Base-by-base conservation (phyloP, 331 rosid species). In the Quercus tomentella region DNA sequence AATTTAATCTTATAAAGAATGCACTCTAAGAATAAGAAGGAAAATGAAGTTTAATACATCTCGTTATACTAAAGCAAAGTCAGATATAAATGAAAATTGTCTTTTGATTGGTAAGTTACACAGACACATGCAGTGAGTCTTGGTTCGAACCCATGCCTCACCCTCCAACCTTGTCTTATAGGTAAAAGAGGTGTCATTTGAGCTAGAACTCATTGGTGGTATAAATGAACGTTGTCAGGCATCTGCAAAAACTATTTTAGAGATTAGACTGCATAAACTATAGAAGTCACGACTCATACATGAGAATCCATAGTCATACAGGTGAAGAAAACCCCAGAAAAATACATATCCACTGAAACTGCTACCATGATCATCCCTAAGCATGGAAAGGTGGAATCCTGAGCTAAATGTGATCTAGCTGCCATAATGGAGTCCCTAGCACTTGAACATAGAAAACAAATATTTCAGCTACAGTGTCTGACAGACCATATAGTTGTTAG, bases 1-100 rank as follows among this genome's bases (percentile, higher is more conserved):
- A 80, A 78, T 82, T 73, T 76, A 78, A 86, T 77, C 80, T 82
- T 80, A 80, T 77, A 83, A 82, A 77, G 76, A 84, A 74, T 56
- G 65, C 68, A 85, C 75, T 80, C 63, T 71, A 70, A 69, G 85
- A 62, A 33, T 31, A 65, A 56, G 84, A 41, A 81, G 86, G 20
- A 31, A 67, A 76, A 84, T 79, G 71, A 77, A 88, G 82, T 82
- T 57, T 75, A 81, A 25, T 77, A 81, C 81, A 84, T 35, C 84
- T 79, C 58, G 74, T 77, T 74, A 45, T 45, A 84, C 57, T 70
- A 72, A 80, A 84, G 63, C 67, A 72, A 80, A 80, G 56, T 75
- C 77, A 81, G 81, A 80, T 58, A 72, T 16, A 67, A 67, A 75
- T 20, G 25, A 76, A 74, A 25, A 51, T 45, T 41, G 84, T 57